Evolutionary conservation across 257 asterid species (phyloP).

Genomic region (Gentiana dahurica): DNA sequence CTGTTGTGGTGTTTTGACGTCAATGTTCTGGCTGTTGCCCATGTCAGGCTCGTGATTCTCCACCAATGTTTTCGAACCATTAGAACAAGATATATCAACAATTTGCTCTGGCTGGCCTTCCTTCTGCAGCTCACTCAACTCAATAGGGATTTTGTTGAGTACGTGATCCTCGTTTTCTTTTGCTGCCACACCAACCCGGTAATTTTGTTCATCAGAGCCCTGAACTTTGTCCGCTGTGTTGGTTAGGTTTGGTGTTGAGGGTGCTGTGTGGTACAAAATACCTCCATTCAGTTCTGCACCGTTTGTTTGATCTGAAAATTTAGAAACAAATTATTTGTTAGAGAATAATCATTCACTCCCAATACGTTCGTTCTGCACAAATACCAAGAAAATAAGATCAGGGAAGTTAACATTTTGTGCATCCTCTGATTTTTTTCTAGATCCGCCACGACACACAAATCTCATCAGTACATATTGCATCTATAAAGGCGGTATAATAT

Average conservation of each 20-base stretch:
- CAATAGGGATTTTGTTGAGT: background rate
- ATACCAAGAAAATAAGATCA: no score
- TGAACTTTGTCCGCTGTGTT: slow-evolving; percentile 20
- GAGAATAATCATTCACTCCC: no score
- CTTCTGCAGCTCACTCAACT: slow-evolving; percentile 18
- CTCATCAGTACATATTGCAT: no score
- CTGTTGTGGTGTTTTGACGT: slow-evolving; percentile 53
- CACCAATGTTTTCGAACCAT: slow-evolving; percentile 23
- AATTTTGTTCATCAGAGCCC: slow-evolving; percentile 12
- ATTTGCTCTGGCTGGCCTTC: slow-evolving; percentile 24
- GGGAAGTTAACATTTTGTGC: no score
- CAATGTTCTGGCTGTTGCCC: slow-evolving; percentile 41
- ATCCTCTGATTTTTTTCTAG: no score
- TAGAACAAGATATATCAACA: slow-evolving; percentile 18
- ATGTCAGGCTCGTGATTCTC: slow-evolving; percentile 78
- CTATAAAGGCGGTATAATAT: no score
- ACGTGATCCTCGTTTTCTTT: slow-evolving; percentile 8
- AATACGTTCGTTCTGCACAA: no score
- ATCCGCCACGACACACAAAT: no score
- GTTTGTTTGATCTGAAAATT: no score
- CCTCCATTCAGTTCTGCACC: slow-evolving; percentile 28
- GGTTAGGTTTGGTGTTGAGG: slow-evolving; percentile 53
- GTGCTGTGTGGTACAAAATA: slow-evolving; percentile 28
- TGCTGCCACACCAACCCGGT: slow-evolving; percentile 13
- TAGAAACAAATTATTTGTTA: no score